Percentiles rank a stretch among this genome's conserved stretches.
These are phyloP conservation scores for Taphrina communis DNA, from an alignment of 1,139 yeast species.

Conservation along the genomic window DNA sequence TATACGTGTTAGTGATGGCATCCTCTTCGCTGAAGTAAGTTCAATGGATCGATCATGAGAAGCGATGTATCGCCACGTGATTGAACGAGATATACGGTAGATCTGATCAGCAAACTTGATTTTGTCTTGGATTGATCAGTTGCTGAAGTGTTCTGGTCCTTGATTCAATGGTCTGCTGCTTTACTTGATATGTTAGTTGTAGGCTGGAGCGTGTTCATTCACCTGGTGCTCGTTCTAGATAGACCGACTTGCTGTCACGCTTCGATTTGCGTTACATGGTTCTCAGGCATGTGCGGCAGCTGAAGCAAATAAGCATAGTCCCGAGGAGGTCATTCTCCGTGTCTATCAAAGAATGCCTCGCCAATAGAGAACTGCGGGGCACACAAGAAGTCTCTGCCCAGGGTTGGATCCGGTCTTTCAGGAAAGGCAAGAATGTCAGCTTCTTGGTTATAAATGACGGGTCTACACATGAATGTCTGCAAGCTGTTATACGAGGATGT, in stretches of 20 bases:
- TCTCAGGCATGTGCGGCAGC: constrained; percentile 1
- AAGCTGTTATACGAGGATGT: constrained; percentile 57
- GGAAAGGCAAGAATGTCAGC: constrained; percentile 74
- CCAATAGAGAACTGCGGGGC: background rate
- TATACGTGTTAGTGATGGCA: background rate
- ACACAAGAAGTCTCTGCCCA: background rate
- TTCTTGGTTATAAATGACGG: constrained; percentile 86
- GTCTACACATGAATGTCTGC: constrained; percentile 61
- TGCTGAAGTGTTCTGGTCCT: background rate
- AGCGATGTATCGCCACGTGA: background rate
- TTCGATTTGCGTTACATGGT: background rate
- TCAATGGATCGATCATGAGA: background rate
- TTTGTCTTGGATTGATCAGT: background rate
- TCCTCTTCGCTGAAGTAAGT: constrained; percentile 23
- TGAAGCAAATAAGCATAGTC: background rate
- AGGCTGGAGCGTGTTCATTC: too few relatives aligned
- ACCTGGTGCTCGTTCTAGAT: too few relatives aligned
- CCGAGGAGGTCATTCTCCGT: background rate
- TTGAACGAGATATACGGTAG: background rate
- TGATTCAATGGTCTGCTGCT: too few relatives aligned
- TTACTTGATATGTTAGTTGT: too few relatives aligned
- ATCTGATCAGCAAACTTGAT: background rate
- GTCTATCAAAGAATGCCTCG: background rate
- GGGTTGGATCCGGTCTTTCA: constrained; percentile 79
- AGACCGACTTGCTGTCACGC: too few relatives aligned